Evolutionary conservation across 2,329 filamentous ascomycete genomes (phyloP), one percentile per base, ranked within the genome.

Genomic region (Stagonosporopsis chrysanthemi): DNA sequence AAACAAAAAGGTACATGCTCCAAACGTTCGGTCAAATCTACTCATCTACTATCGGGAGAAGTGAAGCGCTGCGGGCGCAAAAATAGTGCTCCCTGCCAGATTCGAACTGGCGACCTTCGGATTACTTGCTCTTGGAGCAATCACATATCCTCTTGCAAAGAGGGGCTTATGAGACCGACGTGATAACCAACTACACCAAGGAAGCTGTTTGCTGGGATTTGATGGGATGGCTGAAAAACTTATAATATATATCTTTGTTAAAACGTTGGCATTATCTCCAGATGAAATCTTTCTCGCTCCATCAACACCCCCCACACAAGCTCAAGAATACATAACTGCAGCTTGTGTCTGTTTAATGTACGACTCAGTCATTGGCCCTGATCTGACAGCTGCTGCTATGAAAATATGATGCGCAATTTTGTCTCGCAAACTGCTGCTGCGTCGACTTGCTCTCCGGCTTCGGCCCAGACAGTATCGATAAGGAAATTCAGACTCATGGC

Each of bases 121-220:
- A 68, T 68, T 46, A 63, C 66, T 66, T n/a, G 45, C 56, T 45
- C 61, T 60, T 7, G 5, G 58, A 67, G 52, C 43, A 68, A 61
- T 67, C 66, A 68, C 67, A 66, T 40, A n/a, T n/a, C n/a, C n/a
- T n/a, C n/a, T n/a, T n/a, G n/a, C n/a, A n/a, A n/a, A n/a, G n/a
- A n/a, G n/a, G n/a, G n/a, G n/a, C n/a, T n/a, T 68, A 68, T 68
- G 66, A 68, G 66, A 68, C 66, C 66, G 64, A 68, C 66, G 66
- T 68, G 66, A 68, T 68, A 68, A 68, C 66, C 66, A 61, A 67
- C 66, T 68, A 68, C 66, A 68, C 66, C 66, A 68, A 66, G 60
- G 66, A 67, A 65, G 63, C 64, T 45, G 12, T 19, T 28, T 39
- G 22, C 6, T 39, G 9, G 6, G 41, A 4, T 26, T 52, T 48